Evolutionary conservation across 495 filamentous ascomycete species (phyloP).

Genomic region (Letharia lupina): DNA sequence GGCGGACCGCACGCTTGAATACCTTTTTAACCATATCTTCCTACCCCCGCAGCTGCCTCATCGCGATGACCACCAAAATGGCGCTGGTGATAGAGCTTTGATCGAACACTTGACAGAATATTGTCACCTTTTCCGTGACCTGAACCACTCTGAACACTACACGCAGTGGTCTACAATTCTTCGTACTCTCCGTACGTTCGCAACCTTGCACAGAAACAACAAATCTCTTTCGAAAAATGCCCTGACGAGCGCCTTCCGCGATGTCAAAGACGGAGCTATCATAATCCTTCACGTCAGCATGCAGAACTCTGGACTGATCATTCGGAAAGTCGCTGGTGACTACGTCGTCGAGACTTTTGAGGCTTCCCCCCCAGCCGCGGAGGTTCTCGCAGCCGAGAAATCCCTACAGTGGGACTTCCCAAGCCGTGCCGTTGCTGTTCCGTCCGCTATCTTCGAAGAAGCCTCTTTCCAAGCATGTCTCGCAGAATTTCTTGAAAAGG

Average conservation of each 20-base stretch:
- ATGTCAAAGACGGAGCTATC: constrained; percentile 6
- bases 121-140: background rate
- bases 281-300: constrained; percentile 38
- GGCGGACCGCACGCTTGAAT: background rate
- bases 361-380: constrained; percentile 40
- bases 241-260: constrained; percentile 25
- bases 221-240: constrained; percentile 21
- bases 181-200: constrained; percentile 5
- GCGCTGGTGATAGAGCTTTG: constrained; percentile 5
- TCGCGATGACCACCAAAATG: constrained; percentile 30
- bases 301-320: constrained; percentile 50
- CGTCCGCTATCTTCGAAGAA: constrained; percentile 32
- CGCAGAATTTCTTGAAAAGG: constrained; percentile 49
- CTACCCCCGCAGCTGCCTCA: constrained; percentile 52
- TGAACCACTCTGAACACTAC: background rate
- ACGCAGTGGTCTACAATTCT: constrained; percentile 7
- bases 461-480: constrained; percentile 41
- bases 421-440: constrained; percentile 34
- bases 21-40: constrained; percentile 47
- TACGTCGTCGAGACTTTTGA: constrained; percentile 51
- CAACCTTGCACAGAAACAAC: constrained; percentile 6
- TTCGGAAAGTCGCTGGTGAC: constrained; percentile 29
- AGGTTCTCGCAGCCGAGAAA: constrained; percentile 36
- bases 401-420: constrained; percentile 44
- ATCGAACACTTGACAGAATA: background rate